These are phyloP conservation scores for Serpula lacrymans DNA, from an alignment of 768 basidiomycete species.

Conservation along the genomic window DNA sequence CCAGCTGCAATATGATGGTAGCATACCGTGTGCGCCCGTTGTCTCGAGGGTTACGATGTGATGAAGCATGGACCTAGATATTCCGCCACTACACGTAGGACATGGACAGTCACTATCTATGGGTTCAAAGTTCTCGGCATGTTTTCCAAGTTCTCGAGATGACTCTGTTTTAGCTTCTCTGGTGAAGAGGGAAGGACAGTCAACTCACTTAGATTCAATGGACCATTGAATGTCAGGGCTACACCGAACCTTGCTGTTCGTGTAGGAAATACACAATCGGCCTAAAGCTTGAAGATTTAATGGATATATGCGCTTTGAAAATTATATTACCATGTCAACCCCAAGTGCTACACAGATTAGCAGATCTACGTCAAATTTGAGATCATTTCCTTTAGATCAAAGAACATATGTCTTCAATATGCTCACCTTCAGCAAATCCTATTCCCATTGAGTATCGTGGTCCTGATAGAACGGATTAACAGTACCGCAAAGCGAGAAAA, in stretches of 20 bases:
- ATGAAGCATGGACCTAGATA: conserved; percentile 72
- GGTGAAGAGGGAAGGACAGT: neutral
- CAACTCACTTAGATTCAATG: conserved; percentile 70
- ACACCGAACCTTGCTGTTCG: conserved; percentile 90
- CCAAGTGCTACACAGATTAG: conserved; percentile 90
- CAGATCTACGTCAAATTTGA: conserved; percentile 49
- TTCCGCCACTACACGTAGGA: conserved; percentile 71
- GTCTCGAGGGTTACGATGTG: conserved; percentile 79
- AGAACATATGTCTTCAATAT: neutral
- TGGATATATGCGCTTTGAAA: conserved; percentile 1
- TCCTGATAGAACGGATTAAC: conserved; percentile 40
- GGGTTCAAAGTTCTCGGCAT: conserved; percentile 63
- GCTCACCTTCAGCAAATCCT: conserved; percentile 83
- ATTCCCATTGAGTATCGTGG: conserved; percentile 93
- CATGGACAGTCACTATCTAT: conserved; percentile 82
- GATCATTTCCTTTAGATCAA: neutral
- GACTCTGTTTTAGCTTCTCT: neutral
- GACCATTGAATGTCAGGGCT: conserved; percentile 77
- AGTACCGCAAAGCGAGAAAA: neutral
- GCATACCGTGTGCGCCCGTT: conserved; percentile 76
- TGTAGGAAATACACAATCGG: conserved; percentile 92
- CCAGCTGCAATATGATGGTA: conserved; percentile 11
- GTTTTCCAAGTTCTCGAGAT: conserved; percentile 58
- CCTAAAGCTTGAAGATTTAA: conserved; percentile 59
- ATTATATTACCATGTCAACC: conserved; percentile 73